Base-by-base conservation (phyloP, 1,284 basidiomycete genomes). In the Mycena citricolor region DNA sequence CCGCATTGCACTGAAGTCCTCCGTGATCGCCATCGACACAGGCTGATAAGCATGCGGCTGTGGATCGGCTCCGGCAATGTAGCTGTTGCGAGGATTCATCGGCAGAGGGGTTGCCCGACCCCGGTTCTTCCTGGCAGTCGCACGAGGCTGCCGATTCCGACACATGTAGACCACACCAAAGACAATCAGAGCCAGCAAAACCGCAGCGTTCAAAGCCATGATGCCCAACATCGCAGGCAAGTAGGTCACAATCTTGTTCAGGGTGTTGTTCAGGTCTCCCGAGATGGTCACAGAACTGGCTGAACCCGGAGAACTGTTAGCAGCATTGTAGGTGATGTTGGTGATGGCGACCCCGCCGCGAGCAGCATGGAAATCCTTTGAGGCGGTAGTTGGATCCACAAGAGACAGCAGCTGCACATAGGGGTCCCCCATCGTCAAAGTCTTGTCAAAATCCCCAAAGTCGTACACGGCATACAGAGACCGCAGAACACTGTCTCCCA, bases 401-500 rank as follows among this genome's bases (percentile, higher is more conserved):
- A 89, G 70, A 16, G 85, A 67, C 47, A 89, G 71, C 26, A 90
- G 64, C 62, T 84, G 80, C 65, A 90, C 73, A 61, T 84, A 89
- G 2, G 87, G 88, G 57, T 81, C 64, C 32, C 83, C 85, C 79
- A 82, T 81, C 16, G 72, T 64, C 28, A 76, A 76, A 4, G 71
- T 66, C 10, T 70, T 61, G 57, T 82, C 76, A 56, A 81, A 89
- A 64, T 90, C 86, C 17, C 90, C 90, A 59, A 89, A 90, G 63
- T 93, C 86, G 62, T 92, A 94, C 41, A 93, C 69, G 12, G 88
- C 79, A 66, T 93, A 93, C 30, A 89, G 67, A 7, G 89, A 89
- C 42, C 90, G 86, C 47, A 91, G 73, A 60, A 89, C 75, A 57
- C 86, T 88, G 63, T 86, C 87, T 24, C 90, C 90, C 34, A 93